Percentiles rank a stretch among this genome's conserved stretches.
These are phyloP conservation scores for Aspergillus novoparasiticus DNA, from an alignment of 2,329 filamentous ascomycete genomes.

Conservation along the genomic window DNA sequence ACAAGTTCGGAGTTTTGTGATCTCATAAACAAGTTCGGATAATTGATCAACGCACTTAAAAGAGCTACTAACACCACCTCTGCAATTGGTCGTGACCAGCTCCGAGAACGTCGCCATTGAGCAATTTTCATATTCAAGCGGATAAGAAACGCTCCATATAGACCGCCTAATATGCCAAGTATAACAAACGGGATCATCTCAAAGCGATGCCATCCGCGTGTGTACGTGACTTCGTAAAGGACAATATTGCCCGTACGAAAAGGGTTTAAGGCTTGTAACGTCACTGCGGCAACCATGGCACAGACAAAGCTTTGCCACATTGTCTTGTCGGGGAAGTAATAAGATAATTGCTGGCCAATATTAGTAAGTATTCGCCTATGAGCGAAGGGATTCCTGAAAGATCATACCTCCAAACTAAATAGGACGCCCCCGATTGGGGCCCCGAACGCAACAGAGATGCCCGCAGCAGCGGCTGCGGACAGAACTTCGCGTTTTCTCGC, in stretches of 20 bases:
- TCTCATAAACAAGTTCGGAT: constrained; percentile 94
- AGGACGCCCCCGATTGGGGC: constrained; percentile 92
- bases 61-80: constrained; percentile 81
- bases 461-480: constrained; percentile 87
- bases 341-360: constrained; percentile 72
- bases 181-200: constrained; percentile 86
- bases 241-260: constrained; percentile 95
- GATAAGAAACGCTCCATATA: constrained; percentile 94
- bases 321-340: constrained; percentile 98
- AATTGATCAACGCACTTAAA: constrained; percentile 86
- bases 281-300: constrained; percentile 96
- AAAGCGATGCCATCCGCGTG: constrained; percentile 88
- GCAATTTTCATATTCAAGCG: constrained; percentile 88
- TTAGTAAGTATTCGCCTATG: background rate
- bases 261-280: constrained; percentile 88
- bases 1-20: constrained; percentile 90
- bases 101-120: constrained; percentile 72
- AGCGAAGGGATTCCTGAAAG: background rate
- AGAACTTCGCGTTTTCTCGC: constrained; percentile 91
- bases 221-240: constrained; percentile 93
- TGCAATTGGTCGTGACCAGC: constrained; percentile 71
- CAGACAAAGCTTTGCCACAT: constrained; percentile 99
- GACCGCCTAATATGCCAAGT: constrained; percentile 84
- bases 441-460: constrained; percentile 92
- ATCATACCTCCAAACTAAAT: constrained; percentile 81